Conservation (phyloP, 441 rosid species). For the Breynia disticha region DNA sequence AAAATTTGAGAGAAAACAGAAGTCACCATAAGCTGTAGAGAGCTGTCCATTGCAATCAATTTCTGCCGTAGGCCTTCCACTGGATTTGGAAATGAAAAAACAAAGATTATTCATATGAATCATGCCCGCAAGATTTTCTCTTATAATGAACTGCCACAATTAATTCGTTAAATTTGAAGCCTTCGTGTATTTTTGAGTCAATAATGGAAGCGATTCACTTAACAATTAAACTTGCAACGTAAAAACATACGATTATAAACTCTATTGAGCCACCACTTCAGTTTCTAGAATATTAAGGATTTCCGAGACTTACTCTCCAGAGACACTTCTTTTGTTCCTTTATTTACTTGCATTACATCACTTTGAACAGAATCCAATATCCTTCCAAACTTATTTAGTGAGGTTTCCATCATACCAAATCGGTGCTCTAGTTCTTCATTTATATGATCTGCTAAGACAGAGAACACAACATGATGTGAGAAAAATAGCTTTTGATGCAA, state of each 20-base stretch:
- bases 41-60: slow-evolving; percentile 50
- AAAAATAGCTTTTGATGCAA: slow-evolving; percentile 1
- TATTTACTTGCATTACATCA: slow-evolving; percentile 73
- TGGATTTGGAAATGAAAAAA: slow-evolving; percentile 26
- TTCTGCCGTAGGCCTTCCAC: slow-evolving; percentile 71
- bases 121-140: too few relatives aligned
- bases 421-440: slow-evolving; percentile 67
- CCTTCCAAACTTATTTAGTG: slow-evolving; percentile 64
- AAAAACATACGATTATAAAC: background rate
- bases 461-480: slow-evolving; percentile 8
- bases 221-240: too few relatives aligned
- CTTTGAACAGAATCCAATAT: slow-evolving; percentile 74
- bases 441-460: slow-evolving; percentile 42
- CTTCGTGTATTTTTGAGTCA: too few relatives aligned
- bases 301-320: slow-evolving; percentile 52
- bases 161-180: too few relatives aligned
- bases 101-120: background rate
- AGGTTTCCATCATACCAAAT: slow-evolving; percentile 66
- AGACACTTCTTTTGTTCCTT: slow-evolving; percentile 64
- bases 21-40: slow-evolving; percentile 62
- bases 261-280: slow-evolving; percentile 3
- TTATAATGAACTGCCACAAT: background rate
- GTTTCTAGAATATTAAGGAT: slow-evolving; percentile 6
- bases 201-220: too few relatives aligned
- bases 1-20: background rate